Conservation (phyloP, 768 basidiomycete genomes). For the Omphalotus guepiniiformis region DNA sequence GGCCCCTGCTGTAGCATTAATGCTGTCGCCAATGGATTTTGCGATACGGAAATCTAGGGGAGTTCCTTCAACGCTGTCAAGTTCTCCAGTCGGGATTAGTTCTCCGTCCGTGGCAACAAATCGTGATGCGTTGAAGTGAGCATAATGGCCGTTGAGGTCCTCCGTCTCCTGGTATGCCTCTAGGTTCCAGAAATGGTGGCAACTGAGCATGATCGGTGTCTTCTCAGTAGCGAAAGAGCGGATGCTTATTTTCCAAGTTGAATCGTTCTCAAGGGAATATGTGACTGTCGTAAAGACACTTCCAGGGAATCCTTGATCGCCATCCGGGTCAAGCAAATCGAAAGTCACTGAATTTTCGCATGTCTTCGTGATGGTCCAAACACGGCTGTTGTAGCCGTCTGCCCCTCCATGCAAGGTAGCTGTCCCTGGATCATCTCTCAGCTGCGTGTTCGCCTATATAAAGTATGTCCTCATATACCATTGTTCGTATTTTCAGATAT, state of each 20-base stretch:
- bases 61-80: slow-evolving; percentile 31
- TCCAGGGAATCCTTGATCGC: slow-evolving; percentile 46
- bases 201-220: slow-evolving; percentile 42
- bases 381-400: slow-evolving; percentile 40
- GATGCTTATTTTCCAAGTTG: slow-evolving; percentile 36
- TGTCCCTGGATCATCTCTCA: slow-evolving; percentile 22
- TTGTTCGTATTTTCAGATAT: slow-evolving; percentile 37
- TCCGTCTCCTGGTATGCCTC: slow-evolving; percentile 40
- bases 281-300: slow-evolving; percentile 29
- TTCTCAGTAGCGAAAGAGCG: slow-evolving; percentile 29
- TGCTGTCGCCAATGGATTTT: slow-evolving; percentile 34
- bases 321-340: slow-evolving; percentile 36
- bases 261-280: slow-evolving; percentile 30
- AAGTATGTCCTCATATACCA: slow-evolving; percentile 8
- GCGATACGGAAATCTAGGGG: slow-evolving; percentile 40
- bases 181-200: slow-evolving; percentile 42
- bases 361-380: slow-evolving; percentile 33
- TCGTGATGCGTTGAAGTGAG: slow-evolving; percentile 33
- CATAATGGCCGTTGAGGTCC: slow-evolving; percentile 32
- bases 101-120: slow-evolving; percentile 36
- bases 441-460: background rate
- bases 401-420: slow-evolving; percentile 45
- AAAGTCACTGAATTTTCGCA: slow-evolving; percentile 37
- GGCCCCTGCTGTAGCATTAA: slow-evolving; percentile 29
- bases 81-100: slow-evolving; percentile 37